These are phyloP conservation scores for Boechera divaricarpa DNA, from an alignment of 345 rosid species.

Conservation along the genomic window DNA sequence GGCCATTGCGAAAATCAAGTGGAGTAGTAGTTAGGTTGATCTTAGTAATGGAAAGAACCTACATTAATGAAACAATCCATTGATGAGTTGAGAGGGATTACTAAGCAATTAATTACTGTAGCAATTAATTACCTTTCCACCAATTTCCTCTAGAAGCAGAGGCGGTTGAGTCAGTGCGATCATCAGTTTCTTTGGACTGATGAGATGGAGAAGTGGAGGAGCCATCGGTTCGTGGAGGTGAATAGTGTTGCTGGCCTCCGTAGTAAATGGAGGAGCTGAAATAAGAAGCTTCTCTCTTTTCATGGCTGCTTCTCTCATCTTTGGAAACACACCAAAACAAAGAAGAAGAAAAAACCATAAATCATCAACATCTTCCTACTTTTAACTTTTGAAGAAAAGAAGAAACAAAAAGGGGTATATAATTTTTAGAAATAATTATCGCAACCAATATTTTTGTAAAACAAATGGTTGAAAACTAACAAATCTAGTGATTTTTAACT, in stretches of 20 bases:
- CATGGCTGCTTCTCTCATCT: conserved; percentile 42
- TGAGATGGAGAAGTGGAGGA: conserved; percentile 25
- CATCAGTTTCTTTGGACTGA: conserved; percentile 46
- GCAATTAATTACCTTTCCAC: conserved; percentile 77
- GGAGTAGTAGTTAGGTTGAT: conserved; percentile 27
- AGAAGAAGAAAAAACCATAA: not conserved
- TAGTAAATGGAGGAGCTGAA: conserved; percentile 86
- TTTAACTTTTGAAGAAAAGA: not conserved
- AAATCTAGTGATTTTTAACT: not conserved
- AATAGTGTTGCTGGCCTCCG: conserved; percentile 90
- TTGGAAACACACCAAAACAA: conserved; percentile 9
- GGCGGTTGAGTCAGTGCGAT: conserved; percentile 40
- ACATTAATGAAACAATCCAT: conserved; percentile 17
- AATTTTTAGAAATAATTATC: not conserved
- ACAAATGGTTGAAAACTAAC: not conserved
- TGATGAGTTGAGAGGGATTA: not conserved
- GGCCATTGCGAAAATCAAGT: conserved; percentile 19
- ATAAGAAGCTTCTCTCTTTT: conserved; percentile 61
- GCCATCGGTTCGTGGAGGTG: conserved; percentile 55
- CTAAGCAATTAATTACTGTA: not conserved
- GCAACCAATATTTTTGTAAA: not conserved
- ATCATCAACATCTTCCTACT: conserved; percentile 1
- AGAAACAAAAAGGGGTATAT: not conserved
- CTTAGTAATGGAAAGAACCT: conserved; percentile 46
- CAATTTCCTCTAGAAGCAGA: conserved; percentile 88